A percentile compares a stretch with the other conserved stretches of the same genome.
Evolutionary conservation across 2,329 filamentous ascomycete genomes (phyloP).

Genomic region (Xylariaceae sp.): DNA sequence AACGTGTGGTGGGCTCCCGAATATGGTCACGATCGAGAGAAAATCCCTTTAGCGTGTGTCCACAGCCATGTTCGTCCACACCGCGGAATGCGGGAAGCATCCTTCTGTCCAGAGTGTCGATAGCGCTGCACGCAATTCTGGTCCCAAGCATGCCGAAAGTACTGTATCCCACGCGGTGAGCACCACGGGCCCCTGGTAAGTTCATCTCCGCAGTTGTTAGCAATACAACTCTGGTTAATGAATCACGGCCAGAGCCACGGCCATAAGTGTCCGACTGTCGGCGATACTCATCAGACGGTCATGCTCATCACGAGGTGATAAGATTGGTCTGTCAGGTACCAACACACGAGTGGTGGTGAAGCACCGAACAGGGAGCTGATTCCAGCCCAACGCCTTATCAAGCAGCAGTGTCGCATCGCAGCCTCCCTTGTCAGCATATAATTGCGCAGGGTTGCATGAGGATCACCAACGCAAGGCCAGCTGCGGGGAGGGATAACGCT

Average conservation of each 20-base stretch:
- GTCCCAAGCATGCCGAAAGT: slow-evolving; percentile 1
- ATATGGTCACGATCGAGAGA: slow-evolving; percentile 16
- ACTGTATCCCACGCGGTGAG: not conserved
- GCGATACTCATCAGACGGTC: not conserved
- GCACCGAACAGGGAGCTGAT: slow-evolving; percentile 18
- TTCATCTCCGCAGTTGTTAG: slow-evolving; percentile 15
- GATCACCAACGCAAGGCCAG: slow-evolving; percentile 24
- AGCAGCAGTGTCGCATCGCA: slow-evolving; percentile 28
- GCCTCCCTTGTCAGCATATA: slow-evolving; percentile 24
- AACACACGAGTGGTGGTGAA: slow-evolving; percentile 23
- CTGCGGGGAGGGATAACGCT: too few species aligned
- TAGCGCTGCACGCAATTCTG: slow-evolving; percentile 20
- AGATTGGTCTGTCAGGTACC: slow-evolving; percentile 26
- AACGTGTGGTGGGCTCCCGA: slow-evolving; percentile 17
- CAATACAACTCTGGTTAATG: slow-evolving; percentile 9
- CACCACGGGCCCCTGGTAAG: slow-evolving; percentile 3
- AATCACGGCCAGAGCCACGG: slow-evolving; percentile 1
- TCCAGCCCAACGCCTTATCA: slow-evolving; percentile 28
- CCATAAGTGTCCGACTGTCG: not conserved
- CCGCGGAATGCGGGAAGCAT: slow-evolving; percentile 32
- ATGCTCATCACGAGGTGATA: not conserved
- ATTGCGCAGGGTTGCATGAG: slow-evolving; percentile 29
- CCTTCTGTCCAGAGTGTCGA: slow-evolving; percentile 6
- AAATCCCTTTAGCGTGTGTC: slow-evolving; percentile 20
- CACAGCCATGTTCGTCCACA: slow-evolving; percentile 21